Percentiles rank a stretch among this genome's conserved stretches.
These are phyloP conservation scores for Cordyceps fumosorosea DNA, from an alignment of 2,329 filamentous ascomycete species.

Conservation along the genomic window DNA sequence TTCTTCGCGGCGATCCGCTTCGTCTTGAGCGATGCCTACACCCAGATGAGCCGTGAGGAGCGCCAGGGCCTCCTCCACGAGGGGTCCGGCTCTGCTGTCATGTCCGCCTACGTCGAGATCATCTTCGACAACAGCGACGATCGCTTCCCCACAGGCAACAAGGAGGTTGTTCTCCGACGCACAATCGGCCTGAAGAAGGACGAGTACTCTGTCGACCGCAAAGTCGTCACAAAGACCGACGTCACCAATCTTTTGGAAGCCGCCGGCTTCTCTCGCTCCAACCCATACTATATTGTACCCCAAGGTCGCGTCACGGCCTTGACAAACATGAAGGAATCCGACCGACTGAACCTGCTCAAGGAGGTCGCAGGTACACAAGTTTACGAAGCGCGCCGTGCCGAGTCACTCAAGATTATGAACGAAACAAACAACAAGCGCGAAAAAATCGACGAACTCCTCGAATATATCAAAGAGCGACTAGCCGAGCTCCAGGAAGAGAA, in stretches of 20 bases:
- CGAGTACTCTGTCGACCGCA: slow-evolving; percentile 95
- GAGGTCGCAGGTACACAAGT: slow-evolving; percentile 98
- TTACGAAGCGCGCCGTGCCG: slow-evolving; percentile 84
- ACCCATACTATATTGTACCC: slow-evolving; percentile 98
- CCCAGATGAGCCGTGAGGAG: slow-evolving; percentile 91
- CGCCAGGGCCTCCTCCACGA: slow-evolving; percentile 95
- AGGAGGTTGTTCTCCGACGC: slow-evolving; percentile 82
- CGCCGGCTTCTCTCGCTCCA: slow-evolving; percentile 92
- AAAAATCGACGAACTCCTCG: slow-evolving; percentile 89
- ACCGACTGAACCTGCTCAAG: slow-evolving; percentile 83
- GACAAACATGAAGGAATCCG: slow-evolving; percentile 97
- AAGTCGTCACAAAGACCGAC: slow-evolving; percentile 89
- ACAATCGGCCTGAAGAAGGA: slow-evolving; percentile 98
- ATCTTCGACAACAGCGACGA: slow-evolving; percentile 98
- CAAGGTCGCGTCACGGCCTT: slow-evolving; percentile 92
- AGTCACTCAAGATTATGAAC: slow-evolving; percentile 93
- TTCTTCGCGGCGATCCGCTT: slow-evolving; percentile 99
- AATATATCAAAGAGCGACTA: slow-evolving; percentile 86
- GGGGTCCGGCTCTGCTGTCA: slow-evolving; percentile 93
- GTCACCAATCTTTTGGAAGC: slow-evolving; percentile 94
- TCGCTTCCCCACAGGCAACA: slow-evolving; percentile 86
- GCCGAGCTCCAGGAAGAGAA: slow-evolving; percentile 93
- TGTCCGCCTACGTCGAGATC: slow-evolving; percentile 99
- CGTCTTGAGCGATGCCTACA: slow-evolving; percentile 96
- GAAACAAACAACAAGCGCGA: slow-evolving; percentile 91